Percentiles rank a stretch among this genome's conserved stretches.
Conservation (phyloP, 495 filamentous ascomycete genomes). For the Penicillium malachiteum region DNA sequence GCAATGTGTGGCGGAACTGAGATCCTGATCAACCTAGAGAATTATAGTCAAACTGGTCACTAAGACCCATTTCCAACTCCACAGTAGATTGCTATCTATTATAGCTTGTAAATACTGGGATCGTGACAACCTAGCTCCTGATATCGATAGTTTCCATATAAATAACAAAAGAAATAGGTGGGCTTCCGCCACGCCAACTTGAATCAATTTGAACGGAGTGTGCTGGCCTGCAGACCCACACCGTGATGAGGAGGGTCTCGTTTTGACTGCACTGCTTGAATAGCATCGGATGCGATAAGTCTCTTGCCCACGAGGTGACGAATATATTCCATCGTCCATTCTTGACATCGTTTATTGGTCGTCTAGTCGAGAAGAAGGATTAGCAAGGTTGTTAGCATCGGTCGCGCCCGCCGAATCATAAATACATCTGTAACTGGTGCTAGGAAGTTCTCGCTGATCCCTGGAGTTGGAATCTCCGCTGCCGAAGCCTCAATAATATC, state of each 20-base stretch:
- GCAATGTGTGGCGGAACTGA: no score
- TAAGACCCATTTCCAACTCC: no score
- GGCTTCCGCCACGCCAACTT: not conserved
- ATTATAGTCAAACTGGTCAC: no score
- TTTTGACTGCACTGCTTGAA: slow-evolving; percentile 32
- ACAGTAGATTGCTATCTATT: no score
- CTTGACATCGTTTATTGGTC: slow-evolving; percentile 35
- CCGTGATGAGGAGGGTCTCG: slow-evolving; percentile 35
- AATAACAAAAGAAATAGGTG: not conserved
- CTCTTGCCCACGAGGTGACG: slow-evolving; percentile 24
- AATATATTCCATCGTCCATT: slow-evolving; percentile 40
- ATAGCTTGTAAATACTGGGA: no score
- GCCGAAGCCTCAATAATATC: slow-evolving; percentile 32
- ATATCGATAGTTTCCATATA: not conserved
- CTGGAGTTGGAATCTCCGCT: slow-evolving; percentile 25
- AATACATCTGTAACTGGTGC: slow-evolving; percentile 36
- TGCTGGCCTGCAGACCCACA: slow-evolving; percentile 20
- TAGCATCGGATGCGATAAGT: slow-evolving; percentile 24
- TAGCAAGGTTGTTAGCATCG: no score
- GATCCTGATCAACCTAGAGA: no score
- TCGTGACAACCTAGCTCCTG: no score
- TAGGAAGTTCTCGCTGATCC: slow-evolving; percentile 35
- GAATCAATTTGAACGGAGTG: no score
- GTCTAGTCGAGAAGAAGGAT: slow-evolving; percentile 11
- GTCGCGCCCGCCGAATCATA: no score